Evolutionary conservation across 257 asterid species (phyloP).

Genomic region (Ligustrum vulgare): DNA sequence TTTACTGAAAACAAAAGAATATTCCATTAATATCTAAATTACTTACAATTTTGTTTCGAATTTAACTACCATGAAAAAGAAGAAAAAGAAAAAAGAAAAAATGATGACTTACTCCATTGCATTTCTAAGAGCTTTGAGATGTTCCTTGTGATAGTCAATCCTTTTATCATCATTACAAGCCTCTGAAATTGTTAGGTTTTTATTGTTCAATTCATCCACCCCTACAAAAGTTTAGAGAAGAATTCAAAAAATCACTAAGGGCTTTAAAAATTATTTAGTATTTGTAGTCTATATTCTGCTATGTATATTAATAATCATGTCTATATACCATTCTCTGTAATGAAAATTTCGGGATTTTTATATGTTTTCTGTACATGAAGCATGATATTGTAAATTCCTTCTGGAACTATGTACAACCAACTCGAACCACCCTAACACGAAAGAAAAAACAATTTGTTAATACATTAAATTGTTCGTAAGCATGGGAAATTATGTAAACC

Average conservation of each 20-base stretch:
- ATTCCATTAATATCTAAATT: too few relatives aligned
- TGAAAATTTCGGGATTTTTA: too few relatives aligned
- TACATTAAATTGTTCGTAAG: background rate
- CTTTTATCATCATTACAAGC: constrained; percentile 11
- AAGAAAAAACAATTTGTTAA: too few relatives aligned
- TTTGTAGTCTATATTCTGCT: too few relatives aligned
- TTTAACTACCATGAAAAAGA: too few relatives aligned
- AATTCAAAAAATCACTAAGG: background rate
- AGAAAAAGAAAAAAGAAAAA: too few relatives aligned
- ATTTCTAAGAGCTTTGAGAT: constrained; percentile 6
- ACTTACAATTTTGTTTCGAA: too few relatives aligned
- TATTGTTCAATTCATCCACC: constrained; percentile 15
- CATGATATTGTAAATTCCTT: background rate
- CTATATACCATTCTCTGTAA: too few relatives aligned
- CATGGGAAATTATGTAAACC: too few relatives aligned
- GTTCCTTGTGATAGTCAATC: constrained; percentile 13
- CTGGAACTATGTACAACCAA: constrained; percentile 29
- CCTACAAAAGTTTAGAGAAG: background rate
- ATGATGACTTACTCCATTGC: constrained; percentile 20
- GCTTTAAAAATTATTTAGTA: too few relatives aligned
- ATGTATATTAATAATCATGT: too few relatives aligned
- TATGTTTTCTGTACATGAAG: background rate
- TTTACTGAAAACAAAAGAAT: too few relatives aligned
- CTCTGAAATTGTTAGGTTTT: background rate
- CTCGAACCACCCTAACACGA: constrained; percentile 19